Percentiles rank a stretch among this genome's conserved stretches.
These are phyloP conservation scores for Pseudonitzschia multiseries DNA, from an alignment of 108 stramenopile genomes.

Conservation along the genomic window DNA sequence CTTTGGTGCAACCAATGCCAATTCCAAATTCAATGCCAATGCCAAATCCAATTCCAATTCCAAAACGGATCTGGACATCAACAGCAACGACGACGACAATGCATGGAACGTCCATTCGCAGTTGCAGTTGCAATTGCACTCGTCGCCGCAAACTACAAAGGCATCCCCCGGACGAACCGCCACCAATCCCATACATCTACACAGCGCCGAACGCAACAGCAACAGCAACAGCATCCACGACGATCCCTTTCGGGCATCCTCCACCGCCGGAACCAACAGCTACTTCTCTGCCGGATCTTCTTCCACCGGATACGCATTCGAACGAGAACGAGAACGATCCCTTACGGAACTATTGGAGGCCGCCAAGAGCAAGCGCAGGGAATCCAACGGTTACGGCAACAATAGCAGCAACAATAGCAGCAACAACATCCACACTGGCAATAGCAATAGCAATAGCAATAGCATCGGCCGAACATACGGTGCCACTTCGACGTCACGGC, in stretches of 20 bases:
- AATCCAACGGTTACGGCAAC: too few relatives aligned
- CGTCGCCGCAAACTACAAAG: background rate
- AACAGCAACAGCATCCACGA: too few relatives aligned
- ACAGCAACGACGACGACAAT: conserved; percentile 14
- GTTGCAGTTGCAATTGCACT: background rate
- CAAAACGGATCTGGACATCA: too few relatives aligned
- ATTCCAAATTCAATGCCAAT: too few relatives aligned
- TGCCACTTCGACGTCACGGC: background rate
- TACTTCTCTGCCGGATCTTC: conserved; percentile 1
- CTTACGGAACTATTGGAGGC: conserved; percentile 52
- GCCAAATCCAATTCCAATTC: too few relatives aligned
- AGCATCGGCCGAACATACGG: background rate
- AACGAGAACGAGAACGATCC: conserved; percentile 38
- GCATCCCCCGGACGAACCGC: background rate
- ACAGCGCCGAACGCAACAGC: too few relatives aligned
- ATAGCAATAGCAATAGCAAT: background rate
- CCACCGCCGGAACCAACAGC: background rate
- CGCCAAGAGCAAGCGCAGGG: conserved; percentile 47
- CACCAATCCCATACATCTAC: too few relatives aligned
- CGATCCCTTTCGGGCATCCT: conserved; percentile 4
- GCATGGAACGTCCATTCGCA: background rate
- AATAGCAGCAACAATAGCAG: too few relatives aligned
- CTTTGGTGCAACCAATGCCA: too few relatives aligned
- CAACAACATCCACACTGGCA: background rate
- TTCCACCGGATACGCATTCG: background rate